Percentiles rank a stretch among this genome's conserved stretches.
Conservation (phyloP, 1,284 basidiomycete genomes). For the Xanthoconium separans region DNA sequence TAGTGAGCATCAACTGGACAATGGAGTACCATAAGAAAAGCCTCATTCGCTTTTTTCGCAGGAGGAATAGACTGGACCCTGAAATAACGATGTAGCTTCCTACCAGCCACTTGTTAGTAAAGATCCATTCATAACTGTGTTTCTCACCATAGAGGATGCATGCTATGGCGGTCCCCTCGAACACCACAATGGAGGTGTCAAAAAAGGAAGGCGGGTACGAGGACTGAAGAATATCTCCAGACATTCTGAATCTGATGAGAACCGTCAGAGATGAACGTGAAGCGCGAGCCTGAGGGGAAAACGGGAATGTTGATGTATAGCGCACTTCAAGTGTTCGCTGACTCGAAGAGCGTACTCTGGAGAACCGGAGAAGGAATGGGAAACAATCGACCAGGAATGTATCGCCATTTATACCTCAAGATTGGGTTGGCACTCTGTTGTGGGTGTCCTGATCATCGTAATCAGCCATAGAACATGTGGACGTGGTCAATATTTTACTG, state of each 20-base stretch:
- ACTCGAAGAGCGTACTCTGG: no score
- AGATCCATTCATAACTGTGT: neutral
- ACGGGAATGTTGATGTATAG: conserved; percentile 2
- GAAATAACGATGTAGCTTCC: conserved; percentile 22
- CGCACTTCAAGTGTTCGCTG: neutral
- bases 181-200: conserved; percentile 16
- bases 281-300: neutral
- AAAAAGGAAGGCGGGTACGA: conserved; percentile 11
- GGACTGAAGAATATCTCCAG: conserved; percentile 1
- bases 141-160: conserved; percentile 21
- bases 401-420: no score
- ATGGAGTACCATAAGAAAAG: conserved; percentile 12
- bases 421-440: no score
- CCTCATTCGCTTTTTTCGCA: conserved; percentile 18
- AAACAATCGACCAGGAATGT: no score
- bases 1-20: conserved; percentile 21
- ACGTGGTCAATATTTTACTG: no score
- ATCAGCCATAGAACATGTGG: no score
- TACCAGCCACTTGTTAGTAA: neutral
- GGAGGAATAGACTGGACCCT: conserved; percentile 15
- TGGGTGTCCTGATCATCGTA: no score
- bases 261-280: neutral
- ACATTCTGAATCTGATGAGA: conserved; percentile 11
- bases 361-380: no score
- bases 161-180: conserved; percentile 20